Percentiles rank a stretch among this genome's conserved stretches.
Conservation (phyloP, 441 rosid species). For the Gossypium aridum region DNA sequence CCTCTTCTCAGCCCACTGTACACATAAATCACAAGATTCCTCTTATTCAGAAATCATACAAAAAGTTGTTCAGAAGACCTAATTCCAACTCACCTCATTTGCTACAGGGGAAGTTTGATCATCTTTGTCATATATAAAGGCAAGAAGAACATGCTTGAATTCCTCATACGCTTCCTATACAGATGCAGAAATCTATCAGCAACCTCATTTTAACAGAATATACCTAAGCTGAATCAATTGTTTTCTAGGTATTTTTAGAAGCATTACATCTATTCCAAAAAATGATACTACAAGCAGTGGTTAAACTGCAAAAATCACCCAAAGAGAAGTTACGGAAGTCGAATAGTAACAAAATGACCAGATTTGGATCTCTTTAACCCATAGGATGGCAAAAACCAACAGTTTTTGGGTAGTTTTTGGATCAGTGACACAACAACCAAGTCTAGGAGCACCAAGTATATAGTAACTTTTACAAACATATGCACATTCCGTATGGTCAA, state of each 20-base stretch:
- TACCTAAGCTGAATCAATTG: too few relatives aligned
- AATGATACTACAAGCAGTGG: not conserved
- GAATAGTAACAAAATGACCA: not conserved
- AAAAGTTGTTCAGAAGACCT: not conserved
- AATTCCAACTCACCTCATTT: constrained; percentile 54
- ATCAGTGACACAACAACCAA: not conserved
- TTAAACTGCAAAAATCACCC: not conserved
- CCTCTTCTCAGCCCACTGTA: constrained; percentile 88
- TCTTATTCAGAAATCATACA: not conserved
- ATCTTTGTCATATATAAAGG: constrained; percentile 74
- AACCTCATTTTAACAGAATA: not conserved
- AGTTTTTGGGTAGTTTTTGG: too few relatives aligned
- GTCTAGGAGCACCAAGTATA: not conserved
- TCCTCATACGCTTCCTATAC: constrained; percentile 96
- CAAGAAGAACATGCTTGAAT: constrained; percentile 93
- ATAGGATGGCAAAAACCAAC: not conserved
- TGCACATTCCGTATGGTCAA: not conserved
- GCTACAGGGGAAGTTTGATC: constrained; percentile 84
- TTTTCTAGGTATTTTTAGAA: not conserved
- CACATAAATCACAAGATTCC: not conserved
- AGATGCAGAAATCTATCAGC: constrained; percentile 28
- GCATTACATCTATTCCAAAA: not conserved
- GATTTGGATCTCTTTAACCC: not conserved
- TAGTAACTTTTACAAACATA: too few relatives aligned
- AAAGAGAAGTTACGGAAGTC: not conserved